phyloP scores from a whole-genome alignment of 1,284 basidiomycete genomes.

The Papiliotrema fonsecae region DNA sequence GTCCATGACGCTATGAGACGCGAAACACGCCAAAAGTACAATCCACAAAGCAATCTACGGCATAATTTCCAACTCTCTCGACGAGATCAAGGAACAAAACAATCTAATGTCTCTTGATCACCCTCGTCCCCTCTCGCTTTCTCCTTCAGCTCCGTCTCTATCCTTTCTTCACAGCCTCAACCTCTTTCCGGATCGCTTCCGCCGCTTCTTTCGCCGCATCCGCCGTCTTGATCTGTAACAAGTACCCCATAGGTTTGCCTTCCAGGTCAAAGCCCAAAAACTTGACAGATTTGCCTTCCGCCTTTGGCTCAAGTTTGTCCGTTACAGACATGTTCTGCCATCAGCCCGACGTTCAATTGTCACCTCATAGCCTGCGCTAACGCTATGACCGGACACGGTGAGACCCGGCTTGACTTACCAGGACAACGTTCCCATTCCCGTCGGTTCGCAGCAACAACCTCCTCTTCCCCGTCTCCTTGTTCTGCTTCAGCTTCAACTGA shows the following conservation, averaged over 20 bases:
- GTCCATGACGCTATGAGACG: too few species aligned
- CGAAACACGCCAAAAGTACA: too few species aligned
- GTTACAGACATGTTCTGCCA: conserved; percentile 40
- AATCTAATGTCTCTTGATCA: too few species aligned
- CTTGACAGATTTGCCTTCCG: conserved; percentile 23
- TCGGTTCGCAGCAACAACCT: conserved; percentile 43
- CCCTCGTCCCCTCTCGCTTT: too few species aligned
- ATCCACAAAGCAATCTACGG: too few species aligned
- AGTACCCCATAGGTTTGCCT: conserved; percentile 58
- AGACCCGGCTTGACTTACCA: too few species aligned
- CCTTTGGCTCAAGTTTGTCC: conserved; percentile 19
- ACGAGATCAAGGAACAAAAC: too few species aligned
- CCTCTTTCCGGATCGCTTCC: conserved; percentile 61
- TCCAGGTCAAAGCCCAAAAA: conserved; percentile 36
- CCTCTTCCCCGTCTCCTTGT: conserved; percentile 24
- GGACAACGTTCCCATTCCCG: conserved; percentile 34
- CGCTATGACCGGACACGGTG: too few species aligned
- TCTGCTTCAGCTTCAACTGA: conserved; percentile 40
- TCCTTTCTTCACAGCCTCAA: conserved; percentile 36
- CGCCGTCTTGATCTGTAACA: conserved; percentile 60
- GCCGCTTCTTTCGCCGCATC: conserved; percentile 59
- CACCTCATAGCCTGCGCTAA: not conserved
- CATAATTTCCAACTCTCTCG: too few species aligned
- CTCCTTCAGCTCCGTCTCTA: too few species aligned
- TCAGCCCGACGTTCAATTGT: not conserved